These are phyloP conservation scores for Picochlorum costavermella DNA, from an alignment of 139 green algal genomes.

Conservation along the genomic window DNA sequence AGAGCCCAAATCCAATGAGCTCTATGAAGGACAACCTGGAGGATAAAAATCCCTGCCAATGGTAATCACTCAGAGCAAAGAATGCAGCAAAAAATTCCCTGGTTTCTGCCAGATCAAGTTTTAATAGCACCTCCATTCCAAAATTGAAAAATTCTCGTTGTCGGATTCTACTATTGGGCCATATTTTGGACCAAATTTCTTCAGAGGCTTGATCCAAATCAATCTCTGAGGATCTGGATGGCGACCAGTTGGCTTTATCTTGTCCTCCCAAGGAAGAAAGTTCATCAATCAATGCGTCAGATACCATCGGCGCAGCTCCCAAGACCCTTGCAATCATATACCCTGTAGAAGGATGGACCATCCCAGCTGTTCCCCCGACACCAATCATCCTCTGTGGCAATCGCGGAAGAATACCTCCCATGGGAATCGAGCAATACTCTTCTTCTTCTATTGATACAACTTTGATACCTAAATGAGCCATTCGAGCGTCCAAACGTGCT, in stretches of 20 bases:
- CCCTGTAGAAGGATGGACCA: constrained; percentile 89
- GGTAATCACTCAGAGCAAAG: constrained; percentile 78
- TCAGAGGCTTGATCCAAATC: constrained; percentile 47
- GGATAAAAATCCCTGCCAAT: constrained; percentile 96
- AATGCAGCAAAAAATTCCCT: constrained; percentile 94
- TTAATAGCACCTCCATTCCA: constrained; percentile 90
- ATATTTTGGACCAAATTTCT: constrained; percentile 73
- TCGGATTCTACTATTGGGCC: constrained; percentile 76
- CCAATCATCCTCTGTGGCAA: constrained; percentile 90
- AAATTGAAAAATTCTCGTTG: constrained; percentile 94
- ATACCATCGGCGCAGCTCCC: constrained; percentile 69
- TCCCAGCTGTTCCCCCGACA: constrained; percentile 90
- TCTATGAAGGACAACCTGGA: constrained; percentile 63
- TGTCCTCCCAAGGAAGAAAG: constrained; percentile 24
- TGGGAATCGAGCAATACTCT: constrained; percentile 98
- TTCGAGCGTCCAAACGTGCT: constrained; percentile 63
- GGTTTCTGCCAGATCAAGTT: constrained; percentile 72
- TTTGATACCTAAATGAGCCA: constrained; percentile 73
- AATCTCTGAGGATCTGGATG: constrained; percentile 30
- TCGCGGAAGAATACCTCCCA: constrained; percentile 89
- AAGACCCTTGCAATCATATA: constrained; percentile 93
- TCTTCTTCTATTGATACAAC: constrained; percentile 81
- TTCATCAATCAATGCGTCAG: constrained; percentile 73
- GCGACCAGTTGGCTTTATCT: constrained; percentile 39
- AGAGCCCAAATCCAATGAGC: constrained; percentile 81